phyloP scores from a whole-genome alignment of 108 stramenopile species.

The Seminavis robusta region DNA sequence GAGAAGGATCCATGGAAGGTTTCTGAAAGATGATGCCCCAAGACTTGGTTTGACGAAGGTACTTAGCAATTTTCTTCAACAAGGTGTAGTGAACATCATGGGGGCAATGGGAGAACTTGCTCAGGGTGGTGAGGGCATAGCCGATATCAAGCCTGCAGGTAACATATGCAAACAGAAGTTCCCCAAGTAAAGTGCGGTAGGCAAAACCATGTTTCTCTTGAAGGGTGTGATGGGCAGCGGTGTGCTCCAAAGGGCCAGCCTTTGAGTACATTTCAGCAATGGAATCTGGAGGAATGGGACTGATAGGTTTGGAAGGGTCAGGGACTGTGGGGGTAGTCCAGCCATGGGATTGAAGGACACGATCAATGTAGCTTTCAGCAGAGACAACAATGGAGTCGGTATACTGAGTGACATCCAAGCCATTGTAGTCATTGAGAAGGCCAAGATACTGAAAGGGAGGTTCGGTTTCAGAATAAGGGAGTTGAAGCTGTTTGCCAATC shows the following conservation, averaged over 20 bases:
- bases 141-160: constrained; percentile 35
- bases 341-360: constrained; percentile 22
- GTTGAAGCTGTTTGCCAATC: background rate
- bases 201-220: background rate
- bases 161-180: constrained; percentile 32
- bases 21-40: constrained; percentile 9
- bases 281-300: background rate
- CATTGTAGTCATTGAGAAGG: constrained; percentile 22
- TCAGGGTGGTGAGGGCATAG: constrained; percentile 13
- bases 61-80: constrained; percentile 12
- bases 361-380: constrained; percentile 22
- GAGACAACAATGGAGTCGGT: constrained; percentile 24
- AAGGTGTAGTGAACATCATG: constrained; percentile 7
- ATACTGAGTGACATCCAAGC: constrained; percentile 29
- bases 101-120: constrained; percentile 11
- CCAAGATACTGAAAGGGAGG: constrained; percentile 14
- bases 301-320: no score
- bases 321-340: constrained; percentile 8
- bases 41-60: constrained; percentile 13
- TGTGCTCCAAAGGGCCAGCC: background rate
- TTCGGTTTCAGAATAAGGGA: constrained; percentile 2
- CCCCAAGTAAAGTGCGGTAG: constrained; percentile 29
- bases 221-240: background rate
- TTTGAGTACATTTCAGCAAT: background rate
- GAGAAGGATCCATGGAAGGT: background rate